These are phyloP conservation scores for Holtermanniella nyarrowii DNA, from an alignment of 768 basidiomycete species.

Conservation along the genomic window DNA sequence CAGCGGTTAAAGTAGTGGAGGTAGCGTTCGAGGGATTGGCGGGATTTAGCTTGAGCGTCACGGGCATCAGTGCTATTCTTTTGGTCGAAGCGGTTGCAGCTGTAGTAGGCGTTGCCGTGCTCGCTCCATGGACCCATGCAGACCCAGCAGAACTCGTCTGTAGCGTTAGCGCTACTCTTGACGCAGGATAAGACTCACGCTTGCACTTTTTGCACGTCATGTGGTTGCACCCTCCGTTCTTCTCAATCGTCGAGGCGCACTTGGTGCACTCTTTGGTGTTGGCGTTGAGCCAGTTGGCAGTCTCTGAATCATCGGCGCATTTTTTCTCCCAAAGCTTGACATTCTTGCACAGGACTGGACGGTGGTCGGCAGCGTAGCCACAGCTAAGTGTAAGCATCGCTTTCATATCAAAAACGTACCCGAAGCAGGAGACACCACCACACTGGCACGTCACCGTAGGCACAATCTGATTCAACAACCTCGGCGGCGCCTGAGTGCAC, in stretches of 20 bases:
- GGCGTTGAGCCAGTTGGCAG: constrained; percentile 98
- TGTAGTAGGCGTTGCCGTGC: constrained; percentile 95
- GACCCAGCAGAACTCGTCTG: constrained; percentile 80
- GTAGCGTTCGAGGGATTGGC: constrained; percentile 87
- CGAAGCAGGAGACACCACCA: constrained; percentile 82
- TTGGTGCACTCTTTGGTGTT: constrained; percentile 97
- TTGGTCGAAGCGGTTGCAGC: constrained; percentile 94
- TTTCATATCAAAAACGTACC: constrained; percentile 37
- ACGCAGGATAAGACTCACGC: constrained; percentile 40
- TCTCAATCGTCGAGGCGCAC: constrained; percentile 97
- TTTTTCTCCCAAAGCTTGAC: constrained; percentile 94
- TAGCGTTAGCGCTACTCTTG: neutral
- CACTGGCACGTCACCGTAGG: constrained; percentile 82
- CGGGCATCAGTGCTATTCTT: constrained; percentile 73
- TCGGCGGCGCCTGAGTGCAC: constrained; percentile 69
- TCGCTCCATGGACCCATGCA: constrained; percentile 99
- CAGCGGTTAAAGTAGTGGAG: constrained; percentile 98
- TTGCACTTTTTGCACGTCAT: constrained; percentile 99
- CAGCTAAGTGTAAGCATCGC: constrained; percentile 44
- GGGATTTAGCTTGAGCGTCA: constrained; percentile 79
- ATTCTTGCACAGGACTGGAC: constrained; percentile 78
- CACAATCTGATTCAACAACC: constrained; percentile 65
- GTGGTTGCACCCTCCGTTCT: constrained; percentile 99
- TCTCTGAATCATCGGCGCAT: constrained; percentile 94
- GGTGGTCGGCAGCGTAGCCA: constrained; percentile 73